Evolutionary conservation across 371 early-diverging fungal genomes (phyloP), one percentile per base, ranked within the genome.

Genomic region (Apophysomyces ossiformis): DNA sequence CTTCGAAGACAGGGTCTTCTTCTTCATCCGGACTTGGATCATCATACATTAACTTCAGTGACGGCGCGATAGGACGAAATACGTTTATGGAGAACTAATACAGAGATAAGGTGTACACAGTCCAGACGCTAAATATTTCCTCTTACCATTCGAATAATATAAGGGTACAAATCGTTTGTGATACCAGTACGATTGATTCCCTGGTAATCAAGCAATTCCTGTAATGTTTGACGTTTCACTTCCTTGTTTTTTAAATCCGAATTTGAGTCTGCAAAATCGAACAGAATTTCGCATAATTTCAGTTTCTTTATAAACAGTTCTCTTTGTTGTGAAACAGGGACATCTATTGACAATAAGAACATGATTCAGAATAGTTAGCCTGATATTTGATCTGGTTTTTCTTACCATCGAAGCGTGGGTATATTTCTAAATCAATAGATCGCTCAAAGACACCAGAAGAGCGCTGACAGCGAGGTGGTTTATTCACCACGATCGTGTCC

Each of bases 21-120:
- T 98, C 99, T 71, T 97, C 98, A 70, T 98, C 99, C 3, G 96
- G 96, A 75, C 97, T 98, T 71, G 92, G 96, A 8, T 65, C 72
- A 61, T 74, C 68, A 37, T 47, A 60, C n/a, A 84, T 85, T 15
- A 93, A 92, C 68, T 93, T 93, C 50, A 92, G 85, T 72, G 93
- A 94, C 1, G 99, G 97, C 4, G 97, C 95, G 39, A 97, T 92
- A 1, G 97, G 92, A 46, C 99, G 86, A 79, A 98, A 97, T 37
- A 96, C 84, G 81, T 98, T 98, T 7, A 86, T 77, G 56, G 92
- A 79, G 82, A 96, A 93, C 95, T 95, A 69, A 43, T 44, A 39
- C 18, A 60, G 12, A 41, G 16, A 39, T 54, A 13, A 32, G 35
- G 11, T 12, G 18, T 1, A 7, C 15, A 7, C 1, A 59, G 35